These are phyloP conservation scores for Paramecium sonneborni DNA, from an alignment of 73 alveolate genomes.

Conservation along the genomic window DNA sequence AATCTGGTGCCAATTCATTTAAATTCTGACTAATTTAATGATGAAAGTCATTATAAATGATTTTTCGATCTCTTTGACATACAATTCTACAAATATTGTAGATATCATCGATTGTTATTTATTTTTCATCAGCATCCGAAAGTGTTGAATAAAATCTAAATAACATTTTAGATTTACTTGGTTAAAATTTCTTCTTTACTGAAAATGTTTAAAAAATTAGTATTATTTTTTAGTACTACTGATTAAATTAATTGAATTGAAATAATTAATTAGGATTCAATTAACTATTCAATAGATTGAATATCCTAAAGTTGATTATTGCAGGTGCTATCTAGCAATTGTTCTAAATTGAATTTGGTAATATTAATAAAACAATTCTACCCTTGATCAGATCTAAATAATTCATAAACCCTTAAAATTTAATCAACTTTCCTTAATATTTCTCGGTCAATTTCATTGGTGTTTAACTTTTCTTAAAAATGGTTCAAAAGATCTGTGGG, in stretches of 20 bases:
- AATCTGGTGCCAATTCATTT: slow-evolving; percentile 25
- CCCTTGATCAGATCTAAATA: neutral
- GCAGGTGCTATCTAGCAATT: neutral
- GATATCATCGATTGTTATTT: neutral
- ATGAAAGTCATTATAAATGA: slow-evolving; percentile 28
- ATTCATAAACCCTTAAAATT: neutral
- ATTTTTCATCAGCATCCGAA: neutral
- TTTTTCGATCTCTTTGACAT: neutral
- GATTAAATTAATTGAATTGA: neutral
- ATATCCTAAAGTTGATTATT: neutral
- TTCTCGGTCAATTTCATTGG: neutral
- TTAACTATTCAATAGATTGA: neutral
- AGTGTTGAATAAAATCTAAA: neutral
- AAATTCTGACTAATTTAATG: neutral
- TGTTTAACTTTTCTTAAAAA: neutral
- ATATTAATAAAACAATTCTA: slow-evolving; percentile 1
- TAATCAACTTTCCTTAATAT: neutral
- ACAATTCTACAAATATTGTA: neutral
- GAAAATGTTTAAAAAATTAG: neutral
- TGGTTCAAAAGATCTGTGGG: neutral
- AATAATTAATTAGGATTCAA: neutral
- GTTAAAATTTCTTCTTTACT: neutral
- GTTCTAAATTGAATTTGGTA: slow-evolving; percentile 7
- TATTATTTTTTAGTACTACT: neutral
- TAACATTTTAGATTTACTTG: neutral